Evolutionary conservation across 192 early-diverging fungal genomes (phyloP), one percentile per base, ranked within the genome.

Genomic region (Chytriomyces sp.): DNA sequence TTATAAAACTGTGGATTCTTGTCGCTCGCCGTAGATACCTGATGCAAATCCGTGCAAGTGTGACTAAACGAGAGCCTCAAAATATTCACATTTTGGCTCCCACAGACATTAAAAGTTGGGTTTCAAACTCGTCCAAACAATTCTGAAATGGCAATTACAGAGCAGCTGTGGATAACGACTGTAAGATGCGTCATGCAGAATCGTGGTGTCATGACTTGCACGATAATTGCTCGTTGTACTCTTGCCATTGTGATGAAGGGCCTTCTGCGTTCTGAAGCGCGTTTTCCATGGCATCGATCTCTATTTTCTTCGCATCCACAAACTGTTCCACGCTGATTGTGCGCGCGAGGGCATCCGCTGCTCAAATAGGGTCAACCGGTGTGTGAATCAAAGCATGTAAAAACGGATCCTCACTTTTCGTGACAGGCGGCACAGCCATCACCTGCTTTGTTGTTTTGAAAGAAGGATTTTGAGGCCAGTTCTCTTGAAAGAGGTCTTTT

Each of bases 161-260:
- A 71, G 69, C n/a, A 98, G 30, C 77, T 94, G 87, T 19, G 96
- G 52, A 38, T 87, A 91, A 4, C 77, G 76, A 59, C 81, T 81
- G 80, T 93, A 99, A 32, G 94, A 96, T 1, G 86, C 87, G 70
- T 99, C 98, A 65, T 94, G 91, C 0, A 93, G 63, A 38, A 92
- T 85, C n/a, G 86, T 90, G 40, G 90, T 77, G 41, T 92, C 84
- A 52, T 87, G 89, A 37, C 86, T 89, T 0, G 93, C 91, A 19
- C 93, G 81, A 76, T 91, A 93, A 5, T 84, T 83, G 2, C 92
- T 88, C 30, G 89, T 84, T 25, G 87, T 85, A 70, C 89, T 90
- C 76, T 96, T 94, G 57, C 93, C 93, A 77, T 93, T 95, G 19
- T 94, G 92, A 59, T 91, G 86, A 34, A 90, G 84, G 14, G 94